Percentiles rank a stretch among this genome's conserved stretches.
These are phyloP conservation scores for Sporothrix phasma DNA, from an alignment of 2,329 filamentous ascomycete species.

Conservation along the genomic window DNA sequence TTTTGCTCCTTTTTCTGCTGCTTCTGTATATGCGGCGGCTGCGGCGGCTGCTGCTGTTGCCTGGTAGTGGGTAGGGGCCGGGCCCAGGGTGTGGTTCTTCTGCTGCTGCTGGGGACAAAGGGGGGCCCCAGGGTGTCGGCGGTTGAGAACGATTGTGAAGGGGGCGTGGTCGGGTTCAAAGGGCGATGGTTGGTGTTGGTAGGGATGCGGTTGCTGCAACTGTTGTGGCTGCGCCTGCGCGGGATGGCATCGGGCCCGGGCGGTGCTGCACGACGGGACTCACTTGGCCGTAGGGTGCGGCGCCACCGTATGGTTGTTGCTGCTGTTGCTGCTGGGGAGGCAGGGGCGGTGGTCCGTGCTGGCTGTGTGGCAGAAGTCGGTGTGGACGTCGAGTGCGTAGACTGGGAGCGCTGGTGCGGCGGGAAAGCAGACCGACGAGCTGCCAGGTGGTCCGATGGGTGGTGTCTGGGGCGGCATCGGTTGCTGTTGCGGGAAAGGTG, in stretches of 20 bases:
- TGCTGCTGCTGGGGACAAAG: conserved; percentile 26
- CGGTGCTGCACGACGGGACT: conserved; percentile 42
- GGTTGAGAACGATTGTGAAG: conserved; percentile 40
- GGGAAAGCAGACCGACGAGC: conserved; percentile 25
- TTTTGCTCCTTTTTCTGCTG: conserved; percentile 4
- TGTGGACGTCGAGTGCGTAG: conserved; percentile 48
- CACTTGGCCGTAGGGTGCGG: conserved; percentile 39
- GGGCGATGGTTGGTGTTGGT: conserved; percentile 20
- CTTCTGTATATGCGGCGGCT: not conserved
- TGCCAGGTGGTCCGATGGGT: conserved; percentile 34
- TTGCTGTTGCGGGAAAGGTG: conserved; percentile 3
- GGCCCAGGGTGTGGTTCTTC: not conserved
- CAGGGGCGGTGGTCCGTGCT: conserved; percentile 28
- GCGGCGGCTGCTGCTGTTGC: conserved; percentile 22
- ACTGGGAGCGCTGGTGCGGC: conserved; percentile 43
- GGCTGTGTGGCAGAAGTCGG: conserved; percentile 53
- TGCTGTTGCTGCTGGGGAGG: conserved; percentile 1
- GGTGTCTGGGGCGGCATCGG: conserved; percentile 38
- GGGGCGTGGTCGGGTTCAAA: conserved; percentile 37
- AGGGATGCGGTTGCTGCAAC: not conserved
- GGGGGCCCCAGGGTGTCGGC: conserved; percentile 43
- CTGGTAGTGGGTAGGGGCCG: conserved; percentile 17
- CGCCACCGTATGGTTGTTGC: conserved; percentile 33
- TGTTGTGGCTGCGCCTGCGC: no score
- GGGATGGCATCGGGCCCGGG: conserved; percentile 33